Base-by-base conservation (phyloP, 78 protist genomes). In the Isochrysis galbana region DNA sequence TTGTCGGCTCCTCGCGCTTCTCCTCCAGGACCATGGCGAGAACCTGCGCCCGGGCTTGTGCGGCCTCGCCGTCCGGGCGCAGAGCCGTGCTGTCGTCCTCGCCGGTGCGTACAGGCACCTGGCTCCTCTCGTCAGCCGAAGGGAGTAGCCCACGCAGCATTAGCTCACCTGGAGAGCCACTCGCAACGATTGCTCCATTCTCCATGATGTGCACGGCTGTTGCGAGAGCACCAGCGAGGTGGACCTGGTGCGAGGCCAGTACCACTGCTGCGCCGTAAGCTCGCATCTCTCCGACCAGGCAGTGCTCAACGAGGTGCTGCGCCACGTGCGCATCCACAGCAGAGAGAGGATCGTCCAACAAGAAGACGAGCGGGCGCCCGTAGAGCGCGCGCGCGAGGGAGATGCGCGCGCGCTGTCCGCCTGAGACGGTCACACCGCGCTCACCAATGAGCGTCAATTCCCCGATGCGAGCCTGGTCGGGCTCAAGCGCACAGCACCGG, bases 371-470 rank as follows among this genome's bases (percentile, higher is more conserved):
- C 0, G 95, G 91, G 26, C 86, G 34, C 69, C 91, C 38, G 90
- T 96, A 97, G 78, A 96, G 44, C 19, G 97, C 96, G n/a, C 98
- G 93, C 0, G 97, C 97, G 36, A 97, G 77, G 25, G 93, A 17
- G 70, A 96, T 19, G 29, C 67, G 84, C 97, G 19, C 67, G 87
- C 55, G 38, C 47, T 97, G 98, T 7, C 97, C 98, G 34, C 97
- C 98, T 5, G 94, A 86, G 36, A 97, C 77, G 42, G 84, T 96
- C 55, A 95, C 93, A 94, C 38, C 90, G 44, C 92, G 44, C 84
- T 77, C 84, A 22, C 84, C 84, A 2, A 77, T 77, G n/a, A 22
- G 29, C n/a, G 46, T 77, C 77, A 10, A 17, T 46, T 14, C 88
- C 3, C 91, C 88, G 5, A 5, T 41, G 7, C 91, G 96, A 22